Percentiles rank a stretch among this genome's conserved stretches.
phyloP scores from a whole-genome alignment of 1,139 yeast genomes.

The Kodamaea suecica region DNA sequence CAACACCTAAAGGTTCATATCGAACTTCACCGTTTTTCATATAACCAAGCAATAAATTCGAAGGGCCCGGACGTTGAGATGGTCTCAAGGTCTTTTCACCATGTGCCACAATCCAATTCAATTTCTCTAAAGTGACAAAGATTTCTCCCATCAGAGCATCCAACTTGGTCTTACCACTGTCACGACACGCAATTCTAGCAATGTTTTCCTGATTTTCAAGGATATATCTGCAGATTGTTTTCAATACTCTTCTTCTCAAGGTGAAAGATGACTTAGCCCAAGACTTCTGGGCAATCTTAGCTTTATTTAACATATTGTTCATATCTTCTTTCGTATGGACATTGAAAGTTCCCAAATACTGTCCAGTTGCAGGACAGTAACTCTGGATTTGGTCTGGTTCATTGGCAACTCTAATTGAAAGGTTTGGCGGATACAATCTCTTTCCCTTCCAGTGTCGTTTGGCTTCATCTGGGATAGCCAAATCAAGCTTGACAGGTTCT shows the following conservation, averaged over 20 bases:
- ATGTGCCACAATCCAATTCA: constrained; percentile 82
- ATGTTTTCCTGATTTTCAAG: constrained; percentile 80
- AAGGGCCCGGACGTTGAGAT: constrained; percentile 81
- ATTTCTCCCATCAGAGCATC: constrained; percentile 97
- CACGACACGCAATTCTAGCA: constrained; percentile 91
- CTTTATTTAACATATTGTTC: constrained; percentile 56
- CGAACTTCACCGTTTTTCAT: constrained; percentile 93
- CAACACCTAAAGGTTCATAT: constrained; percentile 89
- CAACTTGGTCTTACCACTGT: constrained; percentile 91
- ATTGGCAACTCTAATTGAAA: constrained; percentile 48
- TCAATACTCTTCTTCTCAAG: constrained; percentile 65
- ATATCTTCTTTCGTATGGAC: constrained; percentile 66
- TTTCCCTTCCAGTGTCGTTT: constrained; percentile 92
- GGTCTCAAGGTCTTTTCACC: constrained; percentile 73
- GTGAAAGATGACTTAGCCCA: constrained; percentile 63
- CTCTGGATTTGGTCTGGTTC: constrained; percentile 73
- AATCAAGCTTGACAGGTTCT: constrained; percentile 47
- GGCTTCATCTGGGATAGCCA: constrained; percentile 77
- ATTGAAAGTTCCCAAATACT: constrained; percentile 67
- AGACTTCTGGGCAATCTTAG: constrained; percentile 54
- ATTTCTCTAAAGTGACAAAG: constrained; percentile 87
- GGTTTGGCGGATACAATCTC: constrained; percentile 57
- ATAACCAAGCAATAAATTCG: constrained; percentile 59
- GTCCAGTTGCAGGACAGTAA: constrained; percentile 96
- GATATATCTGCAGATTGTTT: constrained; percentile 68